Conservation (phyloP, 1,284 basidiomycete species). For the Puccinia novopanici region DNA sequence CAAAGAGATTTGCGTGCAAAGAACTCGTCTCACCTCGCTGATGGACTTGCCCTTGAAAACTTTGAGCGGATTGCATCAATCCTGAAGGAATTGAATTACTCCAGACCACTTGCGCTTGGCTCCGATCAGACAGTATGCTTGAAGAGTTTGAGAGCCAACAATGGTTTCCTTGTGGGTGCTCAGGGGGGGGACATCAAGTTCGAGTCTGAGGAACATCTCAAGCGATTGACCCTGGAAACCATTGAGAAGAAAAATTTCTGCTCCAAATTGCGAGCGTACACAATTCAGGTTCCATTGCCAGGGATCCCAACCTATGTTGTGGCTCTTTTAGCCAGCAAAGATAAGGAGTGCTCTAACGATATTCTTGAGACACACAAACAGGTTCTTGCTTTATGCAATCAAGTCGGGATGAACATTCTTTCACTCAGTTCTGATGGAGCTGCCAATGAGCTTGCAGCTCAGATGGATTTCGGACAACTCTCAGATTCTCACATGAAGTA, state of each 20-base stretch:
- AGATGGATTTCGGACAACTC: neutral
- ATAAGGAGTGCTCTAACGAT: neutral
- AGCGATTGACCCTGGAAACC: neutral
- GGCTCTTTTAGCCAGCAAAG: conserved; percentile 8
- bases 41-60: neutral
- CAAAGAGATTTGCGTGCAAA: neutral
- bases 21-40: neutral
- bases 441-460: neutral
- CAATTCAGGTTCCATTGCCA: no score
- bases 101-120: neutral
- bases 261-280: no score
- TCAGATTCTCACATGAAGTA: neutral
- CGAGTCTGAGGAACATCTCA: neutral
- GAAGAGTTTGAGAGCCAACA: neutral
- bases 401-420: neutral
- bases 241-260: neutral
- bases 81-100: neutral
- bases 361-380: neutral
- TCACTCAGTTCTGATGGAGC: conserved; percentile 1
- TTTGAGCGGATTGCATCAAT: neutral
- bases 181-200: conserved; percentile 4
- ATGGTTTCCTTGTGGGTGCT: conserved; percentile 2
- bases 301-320: no score
- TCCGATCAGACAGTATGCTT: conserved; percentile 8
- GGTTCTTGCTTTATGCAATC: neutral